Evolutionary conservation across 306 rosid species (phyloP), one percentile per base, ranked within the genome.

Genomic region (Pyrus betulifolia): DNA sequence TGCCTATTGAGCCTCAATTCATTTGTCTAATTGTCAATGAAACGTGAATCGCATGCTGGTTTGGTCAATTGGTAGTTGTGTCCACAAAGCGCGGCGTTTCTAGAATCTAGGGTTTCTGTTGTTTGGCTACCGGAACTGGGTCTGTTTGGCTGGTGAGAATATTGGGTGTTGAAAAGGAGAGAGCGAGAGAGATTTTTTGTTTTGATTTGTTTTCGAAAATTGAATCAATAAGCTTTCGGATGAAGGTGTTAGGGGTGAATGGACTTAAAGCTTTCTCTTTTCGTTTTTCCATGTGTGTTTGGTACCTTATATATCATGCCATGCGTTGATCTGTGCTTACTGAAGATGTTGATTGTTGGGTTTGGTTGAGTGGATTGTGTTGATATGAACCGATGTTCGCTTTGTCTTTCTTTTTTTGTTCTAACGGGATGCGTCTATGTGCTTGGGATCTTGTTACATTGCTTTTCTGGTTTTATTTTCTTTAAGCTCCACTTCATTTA

Each of bases 71-170:
- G 73, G 62, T 70, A 10, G 30, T 31, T 55, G 76, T 55, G 46
- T 31, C 21, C 49, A 27, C 22, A 21, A 57, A 71, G 22, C 52
- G 76, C 76, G 8, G 66, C 4, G 66, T 42, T 21, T 55, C 6
- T 33, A 3, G 65, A 31, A 54, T 71, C 65, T 71, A 71, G 75
- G 75, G 75, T 71, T 71, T 54, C 33, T 67, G 71, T 38, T 21
- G 31, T 38, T 5, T 40, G 63, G 21, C 7, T 52, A 27, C 15
- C 25, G 51, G 2, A 17, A 49, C 44, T 55, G 64, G 21, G 30
- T 19, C 45, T 30, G 4, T 28, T 51, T 51, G 18, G 1, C 31
- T 14, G 15, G 22, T 28, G 27, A 7, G 42, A 14, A 25, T 63
- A 63, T 63, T 28, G n/a, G 40, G 40, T 51, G 18, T 10, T 21